Evolutionary conservation across 192 early-diverging fungal species (phyloP).

Genomic region (Podila horticola): DNA sequence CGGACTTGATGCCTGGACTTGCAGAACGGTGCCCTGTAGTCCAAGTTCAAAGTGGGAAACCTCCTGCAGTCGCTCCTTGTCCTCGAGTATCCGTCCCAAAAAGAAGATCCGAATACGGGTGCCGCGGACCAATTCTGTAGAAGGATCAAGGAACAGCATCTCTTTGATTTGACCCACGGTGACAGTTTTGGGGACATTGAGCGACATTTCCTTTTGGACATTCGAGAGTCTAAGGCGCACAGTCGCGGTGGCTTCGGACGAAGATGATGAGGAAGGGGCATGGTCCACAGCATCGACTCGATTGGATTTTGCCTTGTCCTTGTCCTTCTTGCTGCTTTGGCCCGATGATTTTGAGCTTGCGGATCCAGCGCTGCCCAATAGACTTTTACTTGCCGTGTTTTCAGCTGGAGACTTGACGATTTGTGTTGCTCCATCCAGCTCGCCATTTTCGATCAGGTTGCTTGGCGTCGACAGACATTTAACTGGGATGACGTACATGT

Average conservation of each 20-base stretch:
- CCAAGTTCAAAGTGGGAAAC: conserved; percentile 5
- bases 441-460: conserved; percentile 1
- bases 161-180: not conserved
- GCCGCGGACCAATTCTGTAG: not conserved
- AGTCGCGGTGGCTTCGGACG: not conserved
- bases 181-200: not conserved
- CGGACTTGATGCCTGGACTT: not conserved
- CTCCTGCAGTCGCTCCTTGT: conserved; percentile 8
- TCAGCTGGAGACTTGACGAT: no score
- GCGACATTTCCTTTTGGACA: not conserved
- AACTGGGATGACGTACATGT: conserved; percentile 3
- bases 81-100: conserved; percentile 11
- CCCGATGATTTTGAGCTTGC: not conserved
- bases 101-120: conserved; percentile 1
- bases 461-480: not conserved
- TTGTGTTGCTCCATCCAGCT: not conserved
- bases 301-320: not conserved
- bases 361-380: not conserved
- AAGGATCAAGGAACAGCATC: not conserved
- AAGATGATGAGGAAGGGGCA: not conserved
- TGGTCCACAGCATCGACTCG: not conserved
- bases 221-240: conserved; percentile 2
- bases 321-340: not conserved
- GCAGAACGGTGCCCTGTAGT: not conserved
- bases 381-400: not conserved